A percentile compares a stretch with the other conserved stretches of the same genome.
These are phyloP conservation scores for Olyra latifolia DNA, from an alignment of 176 grass and related monocot genomes.

Conservation along the genomic window DNA sequence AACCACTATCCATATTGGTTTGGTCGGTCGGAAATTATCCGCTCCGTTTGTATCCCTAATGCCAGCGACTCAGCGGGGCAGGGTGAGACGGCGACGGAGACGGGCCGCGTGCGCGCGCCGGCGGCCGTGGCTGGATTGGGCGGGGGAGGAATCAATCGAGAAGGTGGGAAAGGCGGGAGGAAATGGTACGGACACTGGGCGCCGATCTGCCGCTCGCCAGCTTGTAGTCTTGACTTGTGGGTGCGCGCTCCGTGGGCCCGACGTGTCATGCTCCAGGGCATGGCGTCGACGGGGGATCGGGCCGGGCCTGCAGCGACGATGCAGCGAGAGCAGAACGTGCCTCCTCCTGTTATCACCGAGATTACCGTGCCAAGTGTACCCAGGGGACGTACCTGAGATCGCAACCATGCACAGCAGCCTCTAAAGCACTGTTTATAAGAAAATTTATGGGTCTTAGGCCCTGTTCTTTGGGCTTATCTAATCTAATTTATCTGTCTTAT, in stretches of 20 bases:
- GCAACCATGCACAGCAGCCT: no score
- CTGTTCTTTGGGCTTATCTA: no score
- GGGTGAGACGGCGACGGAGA: no score
- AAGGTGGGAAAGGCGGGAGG: background rate
- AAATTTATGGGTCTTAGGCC: no score
- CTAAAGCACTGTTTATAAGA: no score
- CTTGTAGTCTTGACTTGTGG: slow-evolving; percentile 13
- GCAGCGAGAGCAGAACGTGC: background rate
- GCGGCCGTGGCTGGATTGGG: background rate
- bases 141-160: no score
- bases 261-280: background rate
- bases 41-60: no score
- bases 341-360: no score
- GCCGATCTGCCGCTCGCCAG: background rate
- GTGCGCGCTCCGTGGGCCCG: background rate
- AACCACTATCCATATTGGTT: no score
- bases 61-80: no score
- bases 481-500: no score
- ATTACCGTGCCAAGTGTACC: background rate
- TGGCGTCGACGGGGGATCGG: background rate
- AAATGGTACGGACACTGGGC: background rate
- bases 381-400: background rate
- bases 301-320: background rate
- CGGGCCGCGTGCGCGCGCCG: background rate
- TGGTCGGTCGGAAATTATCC: no score